Conservation (phyloP, 2,329 filamentous ascomycete species). For the Nigrograna mackinnonii region DNA sequence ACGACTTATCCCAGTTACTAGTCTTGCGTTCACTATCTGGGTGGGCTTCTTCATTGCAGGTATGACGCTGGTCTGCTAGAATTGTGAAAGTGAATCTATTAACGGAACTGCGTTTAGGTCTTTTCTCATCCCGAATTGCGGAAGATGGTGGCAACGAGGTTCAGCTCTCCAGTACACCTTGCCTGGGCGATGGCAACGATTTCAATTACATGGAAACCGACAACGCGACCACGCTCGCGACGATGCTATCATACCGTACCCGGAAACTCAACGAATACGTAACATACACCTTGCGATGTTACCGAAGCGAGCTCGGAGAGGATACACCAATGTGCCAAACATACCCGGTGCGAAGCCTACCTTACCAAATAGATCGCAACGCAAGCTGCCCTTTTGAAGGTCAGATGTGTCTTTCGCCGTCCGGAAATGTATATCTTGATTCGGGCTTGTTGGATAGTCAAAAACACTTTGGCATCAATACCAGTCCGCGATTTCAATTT, state of each 20-base stretch:
- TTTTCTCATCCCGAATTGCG: neutral
- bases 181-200: no score
- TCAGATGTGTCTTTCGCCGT: neutral
- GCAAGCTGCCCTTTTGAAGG: neutral
- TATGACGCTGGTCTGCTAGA: neutral
- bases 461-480: constrained; percentile 27
- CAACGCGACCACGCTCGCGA: neutral
- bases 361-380: neutral
- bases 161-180: neutral
- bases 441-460: constrained; percentile 24
- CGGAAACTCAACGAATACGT: neutral
- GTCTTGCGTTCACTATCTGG: neutral
- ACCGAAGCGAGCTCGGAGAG: neutral
- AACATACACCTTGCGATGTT: neutral
- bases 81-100: neutral
- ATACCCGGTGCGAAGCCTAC: neutral
- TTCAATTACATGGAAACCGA: neutral
- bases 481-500: constrained; percentile 21
- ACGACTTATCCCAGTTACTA: neutral
- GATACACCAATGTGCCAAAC: neutral
- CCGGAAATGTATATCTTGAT: constrained; percentile 21
- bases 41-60: neutral
- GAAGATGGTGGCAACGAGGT: neutral
- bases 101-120: neutral
- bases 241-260: neutral